Evolutionary conservation across 257 asterid species (phyloP).

Genomic region (Primulina huaijiensis): DNA sequence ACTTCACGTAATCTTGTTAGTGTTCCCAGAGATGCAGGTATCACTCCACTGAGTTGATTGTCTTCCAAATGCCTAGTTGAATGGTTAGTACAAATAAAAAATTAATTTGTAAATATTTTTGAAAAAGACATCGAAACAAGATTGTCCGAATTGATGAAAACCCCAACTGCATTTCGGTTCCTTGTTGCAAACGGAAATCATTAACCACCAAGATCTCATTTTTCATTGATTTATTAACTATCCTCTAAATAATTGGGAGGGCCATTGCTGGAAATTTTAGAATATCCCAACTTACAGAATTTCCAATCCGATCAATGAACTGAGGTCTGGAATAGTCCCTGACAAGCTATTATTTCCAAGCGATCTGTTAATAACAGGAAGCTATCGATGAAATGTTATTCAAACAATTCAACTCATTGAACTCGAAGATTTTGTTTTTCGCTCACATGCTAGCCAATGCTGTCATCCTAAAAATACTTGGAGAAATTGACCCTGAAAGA

Average conservation of each 20-base stretch:
- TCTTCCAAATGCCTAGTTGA: conserved; percentile 70
- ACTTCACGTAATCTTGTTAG: conserved; percentile 46
- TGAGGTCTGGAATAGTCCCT: conserved; percentile 75
- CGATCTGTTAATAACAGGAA: conserved; percentile 46
- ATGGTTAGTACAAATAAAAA: conserved; percentile 11
- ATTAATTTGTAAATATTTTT: background rate
- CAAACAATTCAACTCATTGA: background rate
- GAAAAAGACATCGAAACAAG: background rate
- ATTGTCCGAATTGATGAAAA: background rate
- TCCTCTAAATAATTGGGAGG: too few species aligned
- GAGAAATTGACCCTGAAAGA: conserved; percentile 74
- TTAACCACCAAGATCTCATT: too few species aligned
- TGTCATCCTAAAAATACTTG: conserved; percentile 58
- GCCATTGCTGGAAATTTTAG: too few species aligned
- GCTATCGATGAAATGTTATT: conserved; percentile 15
- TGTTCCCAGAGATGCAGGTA: conserved; percentile 65
- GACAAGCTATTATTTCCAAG: conserved; percentile 73
- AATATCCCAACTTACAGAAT: conserved; percentile 54
- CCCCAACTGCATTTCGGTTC: background rate
- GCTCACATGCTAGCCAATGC: conserved; percentile 79
- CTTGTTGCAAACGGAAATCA: too few species aligned
- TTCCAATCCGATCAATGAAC: conserved; percentile 57
- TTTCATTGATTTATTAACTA: too few species aligned
- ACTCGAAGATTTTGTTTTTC: conserved; percentile 11
- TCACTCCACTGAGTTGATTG: conserved; percentile 62